These are phyloP conservation scores for Pyrus hybrid DNA, from an alignment of 331 rosid species.

Conservation along the genomic window DNA sequence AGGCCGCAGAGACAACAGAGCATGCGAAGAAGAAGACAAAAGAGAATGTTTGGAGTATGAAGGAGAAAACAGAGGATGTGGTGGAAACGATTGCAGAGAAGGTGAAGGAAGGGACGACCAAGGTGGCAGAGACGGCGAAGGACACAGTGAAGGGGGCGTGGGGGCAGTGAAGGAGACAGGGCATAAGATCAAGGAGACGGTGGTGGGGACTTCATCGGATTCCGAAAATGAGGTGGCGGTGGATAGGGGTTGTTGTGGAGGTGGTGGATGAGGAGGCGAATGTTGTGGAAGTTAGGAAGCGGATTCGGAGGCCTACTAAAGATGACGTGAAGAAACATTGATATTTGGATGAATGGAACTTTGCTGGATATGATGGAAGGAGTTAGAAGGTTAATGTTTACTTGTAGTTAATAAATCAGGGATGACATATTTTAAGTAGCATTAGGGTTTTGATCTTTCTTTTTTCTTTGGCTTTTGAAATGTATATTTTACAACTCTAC, in stretches of 20 bases:
- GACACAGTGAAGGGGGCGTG: slow-evolving; percentile 15
- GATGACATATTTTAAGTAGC: neutral
- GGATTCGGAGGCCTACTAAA: neutral
- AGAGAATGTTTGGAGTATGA: too few species aligned
- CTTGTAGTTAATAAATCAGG: neutral
- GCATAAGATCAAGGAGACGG: slow-evolving; percentile 34
- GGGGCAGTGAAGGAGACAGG: slow-evolving; percentile 33
- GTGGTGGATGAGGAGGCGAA: too few species aligned
- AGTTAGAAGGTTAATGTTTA: neutral
- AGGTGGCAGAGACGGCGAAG: neutral
- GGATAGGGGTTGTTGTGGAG: neutral
- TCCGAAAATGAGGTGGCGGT: neutral
- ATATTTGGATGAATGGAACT: neutral
- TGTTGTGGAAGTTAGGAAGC: slow-evolving; percentile 18
- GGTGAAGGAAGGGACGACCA: too few species aligned
- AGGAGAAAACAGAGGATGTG: too few species aligned
- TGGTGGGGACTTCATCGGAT: neutral
- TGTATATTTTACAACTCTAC: neutral
- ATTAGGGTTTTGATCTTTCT: neutral
- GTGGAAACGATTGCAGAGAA: too few species aligned
- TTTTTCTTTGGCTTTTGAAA: neutral
- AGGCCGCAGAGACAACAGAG: slow-evolving; percentile 4
- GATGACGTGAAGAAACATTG: neutral
- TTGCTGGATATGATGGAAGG: neutral
- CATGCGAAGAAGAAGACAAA: too few species aligned